Conservation (phyloP, 169 alveolate species). For the Plasmodium sp. region DNA sequence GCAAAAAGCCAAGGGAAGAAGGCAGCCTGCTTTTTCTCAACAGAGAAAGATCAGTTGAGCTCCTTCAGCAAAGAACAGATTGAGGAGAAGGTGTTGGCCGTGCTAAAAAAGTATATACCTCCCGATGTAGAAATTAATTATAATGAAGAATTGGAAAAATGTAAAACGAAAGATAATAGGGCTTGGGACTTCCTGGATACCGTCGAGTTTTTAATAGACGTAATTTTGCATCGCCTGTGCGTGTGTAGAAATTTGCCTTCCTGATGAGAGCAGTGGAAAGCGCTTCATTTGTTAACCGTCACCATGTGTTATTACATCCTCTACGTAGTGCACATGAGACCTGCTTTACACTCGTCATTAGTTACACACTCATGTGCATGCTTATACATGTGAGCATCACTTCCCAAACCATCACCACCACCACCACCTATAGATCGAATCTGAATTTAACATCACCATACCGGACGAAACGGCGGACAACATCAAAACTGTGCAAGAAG, state of each 20-base stretch:
- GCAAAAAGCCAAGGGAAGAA: conserved; percentile 5
- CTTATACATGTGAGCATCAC: not conserved
- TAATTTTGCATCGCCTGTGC: not conserved
- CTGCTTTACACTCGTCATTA: not conserved
- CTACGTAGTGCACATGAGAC: not conserved
- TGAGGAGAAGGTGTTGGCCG: conserved; percentile 69
- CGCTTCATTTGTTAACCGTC: not conserved
- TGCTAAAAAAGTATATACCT: conserved; percentile 57
- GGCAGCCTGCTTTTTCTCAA: not conserved
- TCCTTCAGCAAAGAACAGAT: conserved; percentile 40
- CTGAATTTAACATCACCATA: conserved; percentile 72
- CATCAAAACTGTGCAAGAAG: conserved; percentile 69
- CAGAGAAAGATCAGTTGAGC: conserved; percentile 37
- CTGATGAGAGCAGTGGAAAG: not conserved
- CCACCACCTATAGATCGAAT: conserved; percentile 39
- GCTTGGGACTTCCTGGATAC: conserved; percentile 74
- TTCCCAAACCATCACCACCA: not conserved
- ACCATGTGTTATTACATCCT: not conserved
- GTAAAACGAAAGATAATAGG: conserved; percentile 70
- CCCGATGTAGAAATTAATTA: conserved; percentile 42
- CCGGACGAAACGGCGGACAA: conserved; percentile 74
- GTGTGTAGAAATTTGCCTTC: not conserved
- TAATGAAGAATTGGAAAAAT: conserved; percentile 69
- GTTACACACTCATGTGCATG: not conserved
- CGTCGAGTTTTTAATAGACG: conserved; percentile 73